Evolutionary conservation across 2,329 filamentous ascomycete genomes (phyloP).

Genomic region (Aspergillus caelatus): DNA sequence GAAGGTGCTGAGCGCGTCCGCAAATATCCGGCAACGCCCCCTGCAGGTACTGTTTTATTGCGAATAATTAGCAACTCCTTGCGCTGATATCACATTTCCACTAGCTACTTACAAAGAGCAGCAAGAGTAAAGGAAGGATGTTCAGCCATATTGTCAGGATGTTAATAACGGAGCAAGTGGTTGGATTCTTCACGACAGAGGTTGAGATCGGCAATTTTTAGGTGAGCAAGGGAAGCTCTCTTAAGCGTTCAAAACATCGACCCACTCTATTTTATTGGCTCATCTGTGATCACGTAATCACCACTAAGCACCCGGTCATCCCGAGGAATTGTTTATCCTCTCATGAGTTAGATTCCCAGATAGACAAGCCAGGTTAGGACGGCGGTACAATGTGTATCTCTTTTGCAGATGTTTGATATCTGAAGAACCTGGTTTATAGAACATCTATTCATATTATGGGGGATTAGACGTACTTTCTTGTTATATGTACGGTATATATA

Average conservation of each 20-base stretch:
- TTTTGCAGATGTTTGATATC: too few relatives aligned
- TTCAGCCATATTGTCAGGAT: background rate
- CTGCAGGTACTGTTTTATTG: constrained; percentile 14
- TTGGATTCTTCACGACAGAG: background rate
- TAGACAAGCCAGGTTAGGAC: too few relatives aligned
- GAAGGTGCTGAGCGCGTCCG: constrained; percentile 21
- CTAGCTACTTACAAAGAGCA: background rate
- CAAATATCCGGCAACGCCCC: constrained; percentile 21
- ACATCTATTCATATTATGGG: too few relatives aligned
- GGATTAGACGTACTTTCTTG: too few relatives aligned
- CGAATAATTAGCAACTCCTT: background rate
- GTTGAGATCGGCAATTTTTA: background rate
- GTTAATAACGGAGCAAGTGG: background rate
- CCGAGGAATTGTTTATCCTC: too few relatives aligned
- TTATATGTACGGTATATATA: too few relatives aligned
- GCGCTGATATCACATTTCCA: background rate
- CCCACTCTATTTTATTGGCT: too few relatives aligned
- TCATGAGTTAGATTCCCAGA: too few relatives aligned
- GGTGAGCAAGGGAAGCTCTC: background rate
- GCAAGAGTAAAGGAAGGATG: background rate
- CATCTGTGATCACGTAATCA: background rate
- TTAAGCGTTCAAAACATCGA: too few relatives aligned
- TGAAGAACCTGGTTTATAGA: too few relatives aligned
- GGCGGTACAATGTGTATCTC: too few relatives aligned
- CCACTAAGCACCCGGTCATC: background rate